Percentiles rank a stretch among this genome's conserved stretches.
These are phyloP conservation scores for Boletus speciosus DNA, from an alignment of 768 basidiomycete genomes.

Conservation along the genomic window DNA sequence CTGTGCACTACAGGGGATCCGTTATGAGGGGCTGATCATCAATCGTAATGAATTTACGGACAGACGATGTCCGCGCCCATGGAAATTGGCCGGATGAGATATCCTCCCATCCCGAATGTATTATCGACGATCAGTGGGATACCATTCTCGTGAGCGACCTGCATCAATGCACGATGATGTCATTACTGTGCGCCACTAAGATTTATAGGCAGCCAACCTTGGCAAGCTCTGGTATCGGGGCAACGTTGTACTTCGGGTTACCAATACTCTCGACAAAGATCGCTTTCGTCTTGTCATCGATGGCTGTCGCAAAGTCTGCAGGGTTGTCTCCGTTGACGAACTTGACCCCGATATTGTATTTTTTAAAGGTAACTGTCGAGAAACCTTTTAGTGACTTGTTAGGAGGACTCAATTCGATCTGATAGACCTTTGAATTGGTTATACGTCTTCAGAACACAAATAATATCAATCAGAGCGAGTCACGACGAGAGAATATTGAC, in stretches of 20 bases:
- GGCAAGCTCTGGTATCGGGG: conserved; percentile 64
- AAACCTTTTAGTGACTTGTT: neutral
- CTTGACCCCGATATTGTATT: conserved; percentile 15
- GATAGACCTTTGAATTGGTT: conserved; percentile 20
- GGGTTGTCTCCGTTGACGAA: conserved; percentile 59
- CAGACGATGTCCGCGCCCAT: conserved; percentile 76
- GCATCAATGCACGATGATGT: neutral
- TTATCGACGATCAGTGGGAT: conserved; percentile 83
- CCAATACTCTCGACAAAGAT: conserved; percentile 75
- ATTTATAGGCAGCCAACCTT: conserved; percentile 38
- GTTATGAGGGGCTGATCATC: neutral
- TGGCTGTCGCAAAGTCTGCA: conserved; percentile 57
- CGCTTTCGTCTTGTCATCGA: conserved; percentile 76
- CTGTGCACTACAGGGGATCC: conserved; percentile 49
- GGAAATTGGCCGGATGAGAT: conserved; percentile 65
- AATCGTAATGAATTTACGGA: conserved; percentile 19
- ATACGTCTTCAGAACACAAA: conserved; percentile 7
- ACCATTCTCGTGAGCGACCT: conserved; percentile 68
- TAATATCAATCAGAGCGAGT: neutral
- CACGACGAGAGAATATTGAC: neutral
- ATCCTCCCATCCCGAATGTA: conserved; percentile 71
- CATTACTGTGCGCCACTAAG: neutral
- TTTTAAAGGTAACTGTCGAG: conserved; percentile 16
- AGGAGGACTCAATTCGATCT: neutral
- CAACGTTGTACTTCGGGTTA: conserved; percentile 72